Conservation (phyloP, 176 grass and related monocot species). For the Panicum miliaceum region DNA sequence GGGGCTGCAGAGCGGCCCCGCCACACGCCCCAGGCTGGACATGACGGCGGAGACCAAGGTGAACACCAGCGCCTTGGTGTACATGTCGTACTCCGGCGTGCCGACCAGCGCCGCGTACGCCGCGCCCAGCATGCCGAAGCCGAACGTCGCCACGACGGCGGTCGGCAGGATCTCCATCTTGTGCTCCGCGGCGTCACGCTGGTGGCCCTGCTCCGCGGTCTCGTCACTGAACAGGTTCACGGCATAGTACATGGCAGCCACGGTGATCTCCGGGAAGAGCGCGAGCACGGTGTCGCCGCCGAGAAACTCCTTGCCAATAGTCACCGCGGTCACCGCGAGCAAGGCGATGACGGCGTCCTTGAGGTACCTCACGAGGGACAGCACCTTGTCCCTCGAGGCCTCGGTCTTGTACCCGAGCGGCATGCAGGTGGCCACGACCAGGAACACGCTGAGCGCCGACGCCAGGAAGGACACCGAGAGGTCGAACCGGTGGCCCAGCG, state of each 20-base stretch:
- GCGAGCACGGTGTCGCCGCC: conserved; percentile 29
- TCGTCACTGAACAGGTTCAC: background rate
- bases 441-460: conserved; percentile 40
- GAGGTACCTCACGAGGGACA: conserved; percentile 40
- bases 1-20: conserved; percentile 28
- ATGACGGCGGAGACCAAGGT: conserved; percentile 36
- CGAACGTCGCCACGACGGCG: conserved; percentile 45
- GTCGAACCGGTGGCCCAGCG: conserved; percentile 28
- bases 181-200: background rate
- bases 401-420: conserved; percentile 31
- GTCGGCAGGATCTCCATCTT: conserved; percentile 39
- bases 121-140: conserved; percentile 47
- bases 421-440: conserved; percentile 48
- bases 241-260: conserved; percentile 30
- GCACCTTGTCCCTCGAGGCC: conserved; percentile 19
- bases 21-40: conserved; percentile 40
- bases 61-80: conserved; percentile 45
- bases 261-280: conserved; percentile 43
- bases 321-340: conserved; percentile 47
- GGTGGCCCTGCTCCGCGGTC: background rate
- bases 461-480: conserved; percentile 41
- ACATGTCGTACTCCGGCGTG: conserved; percentile 41
- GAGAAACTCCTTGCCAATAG: conserved; percentile 39
- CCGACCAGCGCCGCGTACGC: conserved; percentile 38
- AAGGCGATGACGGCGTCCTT: conserved; percentile 40